Conservation (phyloP, 2,329 filamentous ascomycete genomes). For the Sporothrix dimorphospora region DNA sequence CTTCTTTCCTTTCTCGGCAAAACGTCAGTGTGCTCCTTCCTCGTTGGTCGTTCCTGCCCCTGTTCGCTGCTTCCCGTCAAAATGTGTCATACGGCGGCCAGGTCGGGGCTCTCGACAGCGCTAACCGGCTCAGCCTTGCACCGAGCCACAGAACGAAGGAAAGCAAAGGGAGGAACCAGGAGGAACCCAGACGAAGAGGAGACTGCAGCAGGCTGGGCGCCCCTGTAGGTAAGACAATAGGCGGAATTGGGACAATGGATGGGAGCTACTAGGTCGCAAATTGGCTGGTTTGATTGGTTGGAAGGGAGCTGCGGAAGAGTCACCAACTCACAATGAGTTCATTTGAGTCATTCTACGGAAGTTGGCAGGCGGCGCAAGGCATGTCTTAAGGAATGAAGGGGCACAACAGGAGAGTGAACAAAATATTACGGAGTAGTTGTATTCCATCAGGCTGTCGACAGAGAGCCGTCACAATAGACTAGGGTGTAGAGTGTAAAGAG, state of each 20-base stretch:
- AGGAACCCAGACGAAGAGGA: neutral
- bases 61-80: neutral
- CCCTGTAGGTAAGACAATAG: neutral
- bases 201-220: neutral
- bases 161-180: neutral
- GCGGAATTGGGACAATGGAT: too few species aligned
- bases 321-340: constrained; percentile 15
- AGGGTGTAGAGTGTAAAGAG: neutral
- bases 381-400: neutral
- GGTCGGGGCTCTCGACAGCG: neutral
- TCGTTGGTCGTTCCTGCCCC: neutral
- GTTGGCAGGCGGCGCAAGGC: neutral
- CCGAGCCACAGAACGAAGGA: neutral
- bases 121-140: constrained; percentile 22
- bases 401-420: neutral
- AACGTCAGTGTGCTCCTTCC: neutral
- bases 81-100: constrained; percentile 22
- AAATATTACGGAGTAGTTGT: neutral
- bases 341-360: constrained; percentile 19
- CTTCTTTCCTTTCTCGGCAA: neutral
- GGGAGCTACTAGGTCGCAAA: neutral
- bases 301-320: neutral
- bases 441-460: neutral
- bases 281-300: neutral
- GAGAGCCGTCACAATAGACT: neutral